Evolutionary conservation across 169 alveolate genomes (phyloP).

Genomic region (Pseudocohnilembus persalinus): DNA sequence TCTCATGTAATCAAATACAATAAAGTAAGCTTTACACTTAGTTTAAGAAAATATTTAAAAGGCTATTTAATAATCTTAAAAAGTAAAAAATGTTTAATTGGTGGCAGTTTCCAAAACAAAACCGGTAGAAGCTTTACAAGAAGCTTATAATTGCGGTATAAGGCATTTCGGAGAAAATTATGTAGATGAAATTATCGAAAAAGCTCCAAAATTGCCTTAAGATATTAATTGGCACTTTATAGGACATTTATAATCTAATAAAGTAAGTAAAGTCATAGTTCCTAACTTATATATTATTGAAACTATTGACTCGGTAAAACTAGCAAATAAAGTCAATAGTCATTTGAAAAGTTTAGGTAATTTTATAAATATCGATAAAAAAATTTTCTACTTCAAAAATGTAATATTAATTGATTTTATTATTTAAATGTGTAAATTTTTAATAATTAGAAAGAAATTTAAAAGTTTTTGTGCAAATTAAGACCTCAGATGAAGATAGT

Average conservation of each 20-base stretch:
- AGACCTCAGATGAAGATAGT: constrained; percentile 85
- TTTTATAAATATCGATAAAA: too few relatives aligned
- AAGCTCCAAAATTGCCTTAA: constrained; percentile 81
- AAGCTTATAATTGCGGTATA: constrained; percentile 80
- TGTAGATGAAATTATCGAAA: constrained; percentile 88
- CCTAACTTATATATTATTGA: constrained; percentile 85
- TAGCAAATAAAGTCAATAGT: constrained; percentile 83
- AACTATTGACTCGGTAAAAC: constrained; percentile 88
- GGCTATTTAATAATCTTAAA: neutral
- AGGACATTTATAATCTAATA: constrained; percentile 94
- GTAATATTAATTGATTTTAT: too few relatives aligned
- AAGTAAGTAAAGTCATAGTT: constrained; percentile 83
- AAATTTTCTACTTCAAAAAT: too few relatives aligned
- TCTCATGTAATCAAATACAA: neutral
- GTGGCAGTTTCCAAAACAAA: constrained; percentile 79
- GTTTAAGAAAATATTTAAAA: neutral
- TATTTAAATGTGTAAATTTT: too few relatives aligned
- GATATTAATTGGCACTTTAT: constrained; percentile 95
- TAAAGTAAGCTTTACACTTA: neutral
- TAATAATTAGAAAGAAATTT: constrained; percentile 51
- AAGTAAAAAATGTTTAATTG: constrained; percentile 10
- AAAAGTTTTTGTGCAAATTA: constrained; percentile 85
- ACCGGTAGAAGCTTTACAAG: constrained; percentile 61
- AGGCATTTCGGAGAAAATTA: constrained; percentile 93
- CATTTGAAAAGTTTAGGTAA: constrained; percentile 34